Conservation (phyloP, 2,329 filamentous ascomycete species). For the Penicillium verrucosum region DNA sequence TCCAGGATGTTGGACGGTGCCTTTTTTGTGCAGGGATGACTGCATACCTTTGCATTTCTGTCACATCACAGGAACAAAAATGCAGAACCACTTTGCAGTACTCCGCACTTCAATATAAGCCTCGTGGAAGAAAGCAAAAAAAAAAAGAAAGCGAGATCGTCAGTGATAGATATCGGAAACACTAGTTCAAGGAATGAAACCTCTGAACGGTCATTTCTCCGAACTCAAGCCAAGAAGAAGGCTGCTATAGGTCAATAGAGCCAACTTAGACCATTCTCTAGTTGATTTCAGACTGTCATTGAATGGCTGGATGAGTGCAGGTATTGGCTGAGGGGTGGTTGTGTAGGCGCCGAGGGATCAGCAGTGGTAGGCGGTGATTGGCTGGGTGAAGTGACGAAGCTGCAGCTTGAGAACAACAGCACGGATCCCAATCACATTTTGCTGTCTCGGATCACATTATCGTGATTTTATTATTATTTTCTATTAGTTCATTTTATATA, state of each 20-base stretch:
- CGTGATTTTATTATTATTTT: too few relatives aligned
- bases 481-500: background rate
- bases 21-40: conserved; percentile 5
- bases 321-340: conserved; percentile 17
- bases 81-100: background rate
- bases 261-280: background rate
- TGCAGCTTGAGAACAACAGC: conserved; percentile 25
- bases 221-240: background rate
- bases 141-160: conserved; percentile 2
- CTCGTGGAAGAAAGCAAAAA: background rate
- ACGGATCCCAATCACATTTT: conserved; percentile 27
- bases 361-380: conserved; percentile 21
- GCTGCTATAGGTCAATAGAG: background rate
- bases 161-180: conserved; percentile 3
- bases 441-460: conserved; percentile 11
- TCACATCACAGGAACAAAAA: conserved; percentile 21
- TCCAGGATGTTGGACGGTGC: conserved; percentile 3
- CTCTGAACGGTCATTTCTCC: background rate
- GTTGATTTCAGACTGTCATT: background rate
- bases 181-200: conserved; percentile 11
- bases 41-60: conserved; percentile 6
- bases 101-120: background rate
- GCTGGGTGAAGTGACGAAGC: conserved; percentile 22
- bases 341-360: conserved; percentile 25
- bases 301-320: background rate